These are phyloP conservation scores for Pseudozyma pruni DNA, from an alignment of 1,284 basidiomycete genomes.

Conservation along the genomic window DNA sequence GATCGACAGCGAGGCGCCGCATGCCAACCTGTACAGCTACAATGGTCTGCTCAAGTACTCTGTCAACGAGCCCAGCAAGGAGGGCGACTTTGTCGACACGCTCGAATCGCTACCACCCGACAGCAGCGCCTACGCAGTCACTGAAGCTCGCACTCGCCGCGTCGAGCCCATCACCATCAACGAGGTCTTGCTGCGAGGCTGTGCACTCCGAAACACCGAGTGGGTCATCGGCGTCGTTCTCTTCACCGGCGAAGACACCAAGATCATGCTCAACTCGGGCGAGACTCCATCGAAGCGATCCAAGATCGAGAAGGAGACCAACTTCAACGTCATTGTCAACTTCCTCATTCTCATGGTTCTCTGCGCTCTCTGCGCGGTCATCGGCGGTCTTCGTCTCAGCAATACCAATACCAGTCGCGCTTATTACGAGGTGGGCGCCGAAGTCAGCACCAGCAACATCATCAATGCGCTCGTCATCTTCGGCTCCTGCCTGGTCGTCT, in stretches of 20 bases:
- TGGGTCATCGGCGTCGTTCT: slow-evolving; percentile 95
- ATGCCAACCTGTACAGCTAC: slow-evolving; percentile 91
- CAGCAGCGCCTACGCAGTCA: slow-evolving; percentile 51
- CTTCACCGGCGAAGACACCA: slow-evolving; percentile 94
- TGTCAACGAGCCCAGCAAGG: slow-evolving; percentile 48
- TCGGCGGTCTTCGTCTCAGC: slow-evolving; percentile 79
- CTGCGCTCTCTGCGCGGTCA: slow-evolving; percentile 78
- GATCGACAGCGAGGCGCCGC: slow-evolving; percentile 91
- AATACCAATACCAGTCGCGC: slow-evolving; percentile 76
- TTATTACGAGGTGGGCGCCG: slow-evolving; percentile 71
- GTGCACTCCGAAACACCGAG: slow-evolving; percentile 87
- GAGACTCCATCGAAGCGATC: slow-evolving; percentile 82
- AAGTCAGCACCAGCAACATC: slow-evolving; percentile 70
- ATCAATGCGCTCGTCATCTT: slow-evolving; percentile 89
- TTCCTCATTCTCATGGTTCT: slow-evolving; percentile 83
- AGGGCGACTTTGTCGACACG: slow-evolving; percentile 32
- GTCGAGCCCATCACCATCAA: slow-evolving; percentile 79
- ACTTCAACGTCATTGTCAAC: slow-evolving; percentile 96
- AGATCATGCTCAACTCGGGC: slow-evolving; percentile 97
- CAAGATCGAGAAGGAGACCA: slow-evolving; percentile 98
- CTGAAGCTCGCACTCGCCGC: slow-evolving; percentile 64
- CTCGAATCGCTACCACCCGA: slow-evolving; percentile 34
- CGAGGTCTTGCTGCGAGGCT: slow-evolving; percentile 90
- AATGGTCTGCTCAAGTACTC: slow-evolving; percentile 83
- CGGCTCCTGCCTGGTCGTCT: slow-evolving; percentile 79